Base-by-base conservation (phyloP, 768 basidiomycete genomes). In the Phylloporus sp. region DNA sequence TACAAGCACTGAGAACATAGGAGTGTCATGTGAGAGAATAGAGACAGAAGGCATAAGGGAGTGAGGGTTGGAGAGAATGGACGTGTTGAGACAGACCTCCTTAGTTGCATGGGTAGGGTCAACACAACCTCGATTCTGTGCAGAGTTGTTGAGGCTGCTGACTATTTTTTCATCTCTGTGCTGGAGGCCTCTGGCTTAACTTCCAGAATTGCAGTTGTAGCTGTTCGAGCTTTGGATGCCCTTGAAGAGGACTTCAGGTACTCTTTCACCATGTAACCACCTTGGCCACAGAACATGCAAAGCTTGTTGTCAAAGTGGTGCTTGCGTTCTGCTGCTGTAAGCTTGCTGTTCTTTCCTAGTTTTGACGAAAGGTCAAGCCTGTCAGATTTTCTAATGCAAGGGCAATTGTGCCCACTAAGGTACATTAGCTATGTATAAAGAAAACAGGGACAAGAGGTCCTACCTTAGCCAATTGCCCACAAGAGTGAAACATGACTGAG, bases 141-240 rank as follows among this genome's bases (percentile, higher is more conserved):
- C 10, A 2, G 41, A 47, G 47, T 13, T 1, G 1, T 0, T n/a
- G 6, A 27, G 44, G 36, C 35, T 20, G 18, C 29, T 0, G 10
- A 10, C 52, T 54, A 54, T 47, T 54, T 47, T 53, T 57, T 53
- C 34, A 32, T 2, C 49, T 47, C 28, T 1, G 18, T n/a, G n/a
- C n/a, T n/a, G n/a, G n/a, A n/a, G n/a, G n/a, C n/a, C n/a, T n/a
- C n/a, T n/a, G n/a, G n/a, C n/a, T n/a, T n/a, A n/a, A n/a, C n/a
- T n/a, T n/a, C n/a, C n/a, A 9, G 24, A 43, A 47, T 24, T 1
- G 1, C 13, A 0, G 22, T 32, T 15, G 16, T 29, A 16, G 38
- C 45, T 7, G 42, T 48, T 2, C 34, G 23, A 0, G 27, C 13
- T 8, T 31, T 9, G 3, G 13, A 36, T 6, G 32, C 5, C n/a